These are phyloP conservation scores for Phytophthora tubulina DNA, from an alignment of 352 stramenopile genomes.

Conservation along the genomic window DNA sequence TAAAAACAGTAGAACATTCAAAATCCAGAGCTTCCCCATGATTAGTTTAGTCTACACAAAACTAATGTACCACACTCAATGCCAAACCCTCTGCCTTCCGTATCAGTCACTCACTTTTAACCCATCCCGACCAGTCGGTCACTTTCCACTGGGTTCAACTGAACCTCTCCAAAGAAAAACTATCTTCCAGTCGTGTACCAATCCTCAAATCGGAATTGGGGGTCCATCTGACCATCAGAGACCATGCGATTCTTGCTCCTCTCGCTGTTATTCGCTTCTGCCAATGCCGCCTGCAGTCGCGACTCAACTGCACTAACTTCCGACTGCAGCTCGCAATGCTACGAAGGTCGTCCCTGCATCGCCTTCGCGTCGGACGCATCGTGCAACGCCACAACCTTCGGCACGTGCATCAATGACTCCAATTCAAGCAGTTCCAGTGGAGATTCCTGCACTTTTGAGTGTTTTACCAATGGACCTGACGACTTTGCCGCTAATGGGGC, in stretches of 20 bases:
- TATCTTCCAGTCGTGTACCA: background rate
- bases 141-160: conserved; percentile 10
- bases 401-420: conserved; percentile 23
- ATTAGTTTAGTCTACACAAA: no score
- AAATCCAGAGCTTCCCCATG: no score
- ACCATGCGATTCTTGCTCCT: background rate
- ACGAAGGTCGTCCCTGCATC: conserved; percentile 62
- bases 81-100: no score
- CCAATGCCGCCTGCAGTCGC: conserved; percentile 45
- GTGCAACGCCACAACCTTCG: conserved; percentile 35
- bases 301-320: conserved; percentile 61
- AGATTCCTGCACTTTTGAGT: conserved; percentile 57
- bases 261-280: conserved; percentile 3
- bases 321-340: conserved; percentile 61
- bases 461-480: conserved; percentile 56
- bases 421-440: conserved; percentile 29
- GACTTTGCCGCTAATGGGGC: conserved; percentile 59
- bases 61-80: no score
- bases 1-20: no score
- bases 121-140: background rate
- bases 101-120: no score
- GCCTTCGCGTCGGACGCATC: conserved; percentile 45
- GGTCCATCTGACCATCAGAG: background rate
- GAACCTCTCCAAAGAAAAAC: background rate
- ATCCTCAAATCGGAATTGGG: conserved; percentile 15